Evolutionary conservation across 495 filamentous ascomycete species (phyloP), one percentile per base, ranked within the genome.

Genomic region (Filosporella fistucella): DNA sequence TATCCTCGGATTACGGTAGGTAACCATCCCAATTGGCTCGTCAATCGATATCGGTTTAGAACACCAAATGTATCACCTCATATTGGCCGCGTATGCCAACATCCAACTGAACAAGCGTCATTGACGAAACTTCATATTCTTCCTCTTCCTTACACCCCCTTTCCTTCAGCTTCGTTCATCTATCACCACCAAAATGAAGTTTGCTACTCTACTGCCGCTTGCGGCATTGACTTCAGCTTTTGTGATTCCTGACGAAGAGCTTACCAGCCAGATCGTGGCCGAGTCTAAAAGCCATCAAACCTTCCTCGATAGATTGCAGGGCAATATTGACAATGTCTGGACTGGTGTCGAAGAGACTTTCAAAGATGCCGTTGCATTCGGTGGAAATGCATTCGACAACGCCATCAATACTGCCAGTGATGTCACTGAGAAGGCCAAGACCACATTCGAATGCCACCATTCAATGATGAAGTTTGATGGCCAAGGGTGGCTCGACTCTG

Each of bases 171-270:
- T 25, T 32, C 22, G 42, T 51, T 47, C 41, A 34, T 39, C 32
- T 46, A 37, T 28, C 14, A 22, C 17, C 34, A 50, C 50, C 51
- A 56, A 41, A 3, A 62, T 62, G 59, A 62, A 57, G 56, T 46
- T 59, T 11, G 28, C 25, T 16, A 54, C 36, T 23, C 3, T 84
- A 5, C 53, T 84, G 49, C 75, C 76, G 46, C 60, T 83, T 16
- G 72, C 68, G 42, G 72, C 74, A 13, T 49, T 78, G 8, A 66
- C 68, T 46, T 62, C 74, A 21, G 82, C 79, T 24, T 66, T 88
- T 50, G 74, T 86, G 28, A 67, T 85, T 38, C 80, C 79, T 10
- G 74, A 81, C 30, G 66, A 76, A 42, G 60, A 67, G 23, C 63
- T 71, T 3, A 56, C 73, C 9, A 56, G 69, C 26, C 57, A 72